Percentiles rank a stretch among this genome's conserved stretches.
phyloP scores from a whole-genome alignment of 768 basidiomycete species.

The Amanita pallidorosea region DNA sequence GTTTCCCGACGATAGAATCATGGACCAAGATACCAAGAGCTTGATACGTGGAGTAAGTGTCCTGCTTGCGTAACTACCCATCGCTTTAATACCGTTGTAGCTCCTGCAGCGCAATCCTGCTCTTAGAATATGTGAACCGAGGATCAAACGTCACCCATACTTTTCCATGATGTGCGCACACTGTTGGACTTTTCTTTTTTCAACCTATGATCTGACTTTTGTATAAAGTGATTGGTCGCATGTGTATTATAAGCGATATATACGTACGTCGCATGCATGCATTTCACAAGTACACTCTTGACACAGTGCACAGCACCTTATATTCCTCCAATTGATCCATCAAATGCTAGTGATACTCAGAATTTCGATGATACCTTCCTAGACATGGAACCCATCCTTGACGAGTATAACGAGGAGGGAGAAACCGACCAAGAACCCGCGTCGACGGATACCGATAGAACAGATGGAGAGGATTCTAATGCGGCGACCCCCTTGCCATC shows the following conservation, averaged over 20 bases:
- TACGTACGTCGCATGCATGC: slow-evolving; percentile 48
- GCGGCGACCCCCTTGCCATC: slow-evolving; percentile 68
- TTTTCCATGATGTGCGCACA: slow-evolving; percentile 81
- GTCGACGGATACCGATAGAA: slow-evolving; percentile 60
- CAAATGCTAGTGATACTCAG: slow-evolving; percentile 90
- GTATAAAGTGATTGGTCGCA: slow-evolving; percentile 77
- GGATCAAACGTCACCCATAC: slow-evolving; percentile 91
- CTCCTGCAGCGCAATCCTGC: slow-evolving; percentile 89
- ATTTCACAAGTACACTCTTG: slow-evolving; percentile 2
- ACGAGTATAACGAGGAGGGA: slow-evolving; percentile 56
- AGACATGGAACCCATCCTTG: slow-evolving; percentile 88
- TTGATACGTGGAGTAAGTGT: slow-evolving; percentile 82
- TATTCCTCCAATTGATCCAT: slow-evolving; percentile 85
- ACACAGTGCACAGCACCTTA: slow-evolving; percentile 56
- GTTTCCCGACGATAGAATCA: slow-evolving; percentile 85
- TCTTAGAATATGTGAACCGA: slow-evolving; percentile 83
- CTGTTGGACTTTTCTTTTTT: background rate
- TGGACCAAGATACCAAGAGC: slow-evolving; percentile 92
- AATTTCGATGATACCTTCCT: slow-evolving; percentile 98
- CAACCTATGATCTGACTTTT: slow-evolving; percentile 6
- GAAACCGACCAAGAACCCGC: slow-evolving; percentile 64
- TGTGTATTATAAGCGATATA: slow-evolving; percentile 91
- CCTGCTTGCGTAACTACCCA: slow-evolving; percentile 3
- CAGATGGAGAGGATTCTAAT: slow-evolving; percentile 65
- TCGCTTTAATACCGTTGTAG: slow-evolving; percentile 26